A percentile compares a stretch with the other conserved stretches of the same genome.
Evolutionary conservation across 176 grass and related monocot genomes (phyloP).

Genomic region (Calamus simplicifolius): DNA sequence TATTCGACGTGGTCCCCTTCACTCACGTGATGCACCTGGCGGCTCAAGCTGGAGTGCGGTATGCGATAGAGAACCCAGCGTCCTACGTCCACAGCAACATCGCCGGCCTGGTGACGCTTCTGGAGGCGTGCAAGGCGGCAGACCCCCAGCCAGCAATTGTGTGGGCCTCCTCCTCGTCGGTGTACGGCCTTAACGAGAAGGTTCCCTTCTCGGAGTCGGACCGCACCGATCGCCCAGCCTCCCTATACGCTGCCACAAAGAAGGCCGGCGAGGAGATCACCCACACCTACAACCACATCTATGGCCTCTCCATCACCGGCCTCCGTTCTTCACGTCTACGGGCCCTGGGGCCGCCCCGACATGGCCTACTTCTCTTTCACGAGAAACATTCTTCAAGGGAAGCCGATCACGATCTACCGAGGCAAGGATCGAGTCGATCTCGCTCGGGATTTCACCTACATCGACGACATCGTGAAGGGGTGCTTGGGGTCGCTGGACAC

Average conservation of each 20-base stretch:
- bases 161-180: constrained; percentile 46
- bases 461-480: constrained; percentile 46
- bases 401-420: constrained; percentile 37
- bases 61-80: constrained; percentile 33
- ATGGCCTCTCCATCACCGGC: constrained; percentile 39
- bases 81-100: constrained; percentile 43
- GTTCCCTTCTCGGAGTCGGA: constrained; percentile 31
- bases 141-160: constrained; percentile 38
- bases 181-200: constrained; percentile 35
- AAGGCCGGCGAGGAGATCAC: constrained; percentile 46
- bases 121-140: constrained; percentile 31
- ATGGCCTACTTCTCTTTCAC: constrained; percentile 56
- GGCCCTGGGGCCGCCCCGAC: constrained; percentile 42
- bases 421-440: constrained; percentile 22
- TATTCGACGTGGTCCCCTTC: constrained; percentile 35
- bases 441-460: constrained; percentile 45
- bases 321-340: constrained; percentile 45
- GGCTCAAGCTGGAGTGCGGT: constrained; percentile 40
- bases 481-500: constrained; percentile 40
- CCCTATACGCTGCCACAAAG: constrained; percentile 44
- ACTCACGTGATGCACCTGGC: constrained; percentile 44
- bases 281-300: constrained; percentile 47
- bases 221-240: constrained; percentile 40
- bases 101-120: constrained; percentile 31
- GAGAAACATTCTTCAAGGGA: constrained; percentile 34